Evolutionary conservation across 768 basidiomycete species (phyloP).

Genomic region (Tricholoma furcatifolium): DNA sequence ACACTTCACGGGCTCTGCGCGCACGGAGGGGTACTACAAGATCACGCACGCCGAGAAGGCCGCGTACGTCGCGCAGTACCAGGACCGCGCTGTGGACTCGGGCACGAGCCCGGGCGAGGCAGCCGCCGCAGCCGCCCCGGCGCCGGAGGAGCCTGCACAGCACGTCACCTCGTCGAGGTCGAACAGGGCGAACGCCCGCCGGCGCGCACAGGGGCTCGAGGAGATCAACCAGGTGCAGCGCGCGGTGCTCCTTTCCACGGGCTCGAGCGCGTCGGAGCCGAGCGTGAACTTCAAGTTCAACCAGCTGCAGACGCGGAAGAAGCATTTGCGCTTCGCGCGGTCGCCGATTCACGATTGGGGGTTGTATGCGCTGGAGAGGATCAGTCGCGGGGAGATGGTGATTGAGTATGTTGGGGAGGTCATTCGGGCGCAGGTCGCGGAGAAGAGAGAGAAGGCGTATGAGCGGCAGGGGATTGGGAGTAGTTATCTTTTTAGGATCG

Average conservation of each 20-base stretch:
- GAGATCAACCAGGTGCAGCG: slow-evolving; percentile 91
- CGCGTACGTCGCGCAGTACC: slow-evolving; percentile 88
- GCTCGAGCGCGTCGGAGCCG: slow-evolving; percentile 61
- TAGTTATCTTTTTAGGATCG: slow-evolving; percentile 96
- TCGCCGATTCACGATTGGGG: slow-evolving; percentile 99
- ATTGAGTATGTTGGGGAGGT: slow-evolving; percentile 99
- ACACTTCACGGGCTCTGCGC: slow-evolving; percentile 82
- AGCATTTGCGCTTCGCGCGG: slow-evolving; percentile 91
- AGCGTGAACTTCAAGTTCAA: slow-evolving; percentile 93
- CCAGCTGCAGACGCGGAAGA: slow-evolving; percentile 96
- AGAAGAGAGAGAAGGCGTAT: slow-evolving; percentile 95
- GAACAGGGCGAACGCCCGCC: slow-evolving; percentile 89
- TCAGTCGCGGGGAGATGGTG: slow-evolving; percentile 94
- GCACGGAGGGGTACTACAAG: slow-evolving; percentile 95
- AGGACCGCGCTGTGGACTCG: slow-evolving; percentile 60
- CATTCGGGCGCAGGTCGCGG: slow-evolving; percentile 92
- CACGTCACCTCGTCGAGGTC: slow-evolving; percentile 77
- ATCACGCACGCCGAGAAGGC: slow-evolving; percentile 91
- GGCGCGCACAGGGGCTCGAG: slow-evolving; percentile 89
- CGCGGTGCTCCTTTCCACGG: slow-evolving; percentile 72
- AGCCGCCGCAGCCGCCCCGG: slow-evolving; percentile 36
- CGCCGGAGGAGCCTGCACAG: slow-evolving; percentile 46
- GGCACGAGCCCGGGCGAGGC: slow-evolving; percentile 22
- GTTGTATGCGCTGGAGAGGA: slow-evolving; percentile 95
- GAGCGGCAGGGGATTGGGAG: slow-evolving; percentile 97